phyloP scores from a whole-genome alignment of 2,329 filamentous ascomycete species.

The Ophiostoma himal-ulmi region DNA sequence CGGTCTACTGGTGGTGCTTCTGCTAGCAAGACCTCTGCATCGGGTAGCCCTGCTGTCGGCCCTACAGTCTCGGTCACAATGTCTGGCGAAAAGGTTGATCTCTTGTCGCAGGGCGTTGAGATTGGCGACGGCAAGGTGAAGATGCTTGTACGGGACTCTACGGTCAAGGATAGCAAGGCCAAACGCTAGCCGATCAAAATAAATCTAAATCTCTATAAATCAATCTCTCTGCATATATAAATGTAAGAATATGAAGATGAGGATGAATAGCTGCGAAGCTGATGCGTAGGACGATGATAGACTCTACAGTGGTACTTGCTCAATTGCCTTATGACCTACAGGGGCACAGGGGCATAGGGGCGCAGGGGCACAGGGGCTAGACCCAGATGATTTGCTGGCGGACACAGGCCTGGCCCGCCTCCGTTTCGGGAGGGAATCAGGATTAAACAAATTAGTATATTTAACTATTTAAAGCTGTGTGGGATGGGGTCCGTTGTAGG shows the following conservation, averaged over 20 bases:
- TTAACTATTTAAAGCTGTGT: neutral
- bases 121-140: conserved; percentile 62
- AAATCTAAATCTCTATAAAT: neutral
- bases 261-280: no score
- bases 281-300: neutral
- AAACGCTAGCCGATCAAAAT: conserved; percentile 3
- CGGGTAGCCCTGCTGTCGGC: neutral
- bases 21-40: neutral
- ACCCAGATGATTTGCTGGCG: neutral
- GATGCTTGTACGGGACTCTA: conserved; percentile 53
- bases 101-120: conserved; percentile 60
- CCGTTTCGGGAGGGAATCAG: conserved; percentile 9
- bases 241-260: neutral
- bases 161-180: conserved; percentile 22
- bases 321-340: no score
- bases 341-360: neutral
- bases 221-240: neutral
- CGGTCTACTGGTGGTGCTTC: neutral
- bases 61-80: conserved; percentile 25
- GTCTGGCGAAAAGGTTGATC: conserved; percentile 45
- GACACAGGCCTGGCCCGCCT: neutral
- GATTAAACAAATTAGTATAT: neutral
- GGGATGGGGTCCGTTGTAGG: neutral
- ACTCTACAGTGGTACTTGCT: neutral
- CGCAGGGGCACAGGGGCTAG: neutral